These are phyloP conservation scores for Pyronema omphalodes DNA, from an alignment of 495 filamentous ascomycete species.

Conservation along the genomic window DNA sequence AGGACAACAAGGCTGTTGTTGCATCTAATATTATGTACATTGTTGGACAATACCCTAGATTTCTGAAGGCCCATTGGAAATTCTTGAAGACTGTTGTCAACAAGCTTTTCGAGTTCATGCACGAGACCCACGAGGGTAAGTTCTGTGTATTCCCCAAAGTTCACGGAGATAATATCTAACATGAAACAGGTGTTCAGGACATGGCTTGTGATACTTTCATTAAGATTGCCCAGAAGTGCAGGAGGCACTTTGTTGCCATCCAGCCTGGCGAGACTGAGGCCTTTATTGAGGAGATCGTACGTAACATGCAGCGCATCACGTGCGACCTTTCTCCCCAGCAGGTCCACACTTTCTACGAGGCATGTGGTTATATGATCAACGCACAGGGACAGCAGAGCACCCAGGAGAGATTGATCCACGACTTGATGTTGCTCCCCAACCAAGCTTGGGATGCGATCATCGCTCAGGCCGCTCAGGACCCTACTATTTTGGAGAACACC, in stretches of 20 bases:
- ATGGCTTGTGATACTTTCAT: constrained; percentile 99
- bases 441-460: constrained; percentile 92
- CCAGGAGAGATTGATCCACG: constrained; percentile 77
- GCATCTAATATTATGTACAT: constrained; percentile 99
- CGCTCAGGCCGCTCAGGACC: constrained; percentile 57
- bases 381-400: constrained; percentile 83
- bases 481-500: constrained; percentile 63
- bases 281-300: constrained; percentile 97
- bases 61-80: constrained; percentile 98
- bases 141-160: constrained; percentile 12
- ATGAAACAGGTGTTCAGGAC: constrained; percentile 69
- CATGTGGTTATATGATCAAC: constrained; percentile 97
- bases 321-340: constrained; percentile 88
- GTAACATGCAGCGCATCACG: constrained; percentile 86
- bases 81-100: constrained; percentile 99
- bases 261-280: constrained; percentile 88
- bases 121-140: constrained; percentile 92
- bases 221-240: constrained; percentile 97
- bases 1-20: constrained; percentile 98
- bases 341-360: constrained; percentile 97
- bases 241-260: constrained; percentile 86
- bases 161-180: constrained; percentile 21
- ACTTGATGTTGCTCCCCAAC: constrained; percentile 87
- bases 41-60: constrained; percentile 93
- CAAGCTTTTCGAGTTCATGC: constrained; percentile 99